A percentile compares a stretch with the other conserved stretches of the same genome.
Evolutionary conservation across 1,284 basidiomycete species (phyloP).

Genomic region (Ustilago esculenta): DNA sequence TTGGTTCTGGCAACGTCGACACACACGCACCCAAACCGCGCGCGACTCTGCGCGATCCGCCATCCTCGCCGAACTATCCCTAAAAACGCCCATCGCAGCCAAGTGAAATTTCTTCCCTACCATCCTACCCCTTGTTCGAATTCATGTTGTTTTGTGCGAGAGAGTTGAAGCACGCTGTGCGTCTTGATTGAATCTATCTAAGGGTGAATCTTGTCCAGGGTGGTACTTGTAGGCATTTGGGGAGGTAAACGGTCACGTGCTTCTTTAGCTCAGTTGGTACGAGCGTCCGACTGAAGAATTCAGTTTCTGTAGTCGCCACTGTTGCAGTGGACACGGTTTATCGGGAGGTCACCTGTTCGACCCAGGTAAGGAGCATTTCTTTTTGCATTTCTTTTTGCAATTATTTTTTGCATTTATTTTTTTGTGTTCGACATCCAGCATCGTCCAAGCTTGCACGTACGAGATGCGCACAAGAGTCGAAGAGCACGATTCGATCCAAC

Average conservation of each 20-base stretch:
- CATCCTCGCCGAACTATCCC: neutral
- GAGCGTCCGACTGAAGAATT: slow-evolving; percentile 55
- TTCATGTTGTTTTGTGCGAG: too few relatives aligned
- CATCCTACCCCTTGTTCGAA: too few relatives aligned
- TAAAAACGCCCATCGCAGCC: too few relatives aligned
- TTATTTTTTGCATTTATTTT: neutral
- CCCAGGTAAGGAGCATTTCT: slow-evolving; percentile 14
- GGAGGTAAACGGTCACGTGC: slow-evolving; percentile 6
- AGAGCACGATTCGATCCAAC: too few relatives aligned
- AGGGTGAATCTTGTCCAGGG: too few relatives aligned
- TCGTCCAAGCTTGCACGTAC: too few relatives aligned
- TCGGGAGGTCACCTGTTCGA: slow-evolving; percentile 18
- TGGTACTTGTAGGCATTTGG: too few relatives aligned
- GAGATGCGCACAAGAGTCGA: too few relatives aligned
- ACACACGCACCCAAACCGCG: slow-evolving; percentile 12
- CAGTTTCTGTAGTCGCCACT: slow-evolving; percentile 26
- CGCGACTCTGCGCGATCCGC: slow-evolving; percentile 3
- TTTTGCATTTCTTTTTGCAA: neutral
- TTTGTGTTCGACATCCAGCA: too few relatives aligned
- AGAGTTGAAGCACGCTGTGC: too few relatives aligned
- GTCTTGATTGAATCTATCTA: too few relatives aligned
- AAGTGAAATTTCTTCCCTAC: too few relatives aligned
- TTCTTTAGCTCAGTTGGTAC: slow-evolving; percentile 55
- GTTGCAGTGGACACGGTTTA: slow-evolving; percentile 5
- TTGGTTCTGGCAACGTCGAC: slow-evolving; percentile 28